These are phyloP conservation scores for Globomyces sp. DNA, from an alignment of 371 early-diverging fungal species.

Conservation along the genomic window DNA sequence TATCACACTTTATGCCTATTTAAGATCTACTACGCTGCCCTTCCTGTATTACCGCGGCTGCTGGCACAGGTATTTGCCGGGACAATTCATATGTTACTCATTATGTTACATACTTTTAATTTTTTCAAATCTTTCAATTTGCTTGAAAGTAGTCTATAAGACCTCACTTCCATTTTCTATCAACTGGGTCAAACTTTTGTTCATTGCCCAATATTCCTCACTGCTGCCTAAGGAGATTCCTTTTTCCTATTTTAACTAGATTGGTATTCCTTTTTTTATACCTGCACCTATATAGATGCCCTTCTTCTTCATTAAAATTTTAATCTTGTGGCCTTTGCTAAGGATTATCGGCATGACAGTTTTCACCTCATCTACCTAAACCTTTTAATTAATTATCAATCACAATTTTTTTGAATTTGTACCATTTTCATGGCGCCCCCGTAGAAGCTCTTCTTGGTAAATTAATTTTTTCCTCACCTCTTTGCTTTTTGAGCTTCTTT, in stretches of 20 bases:
- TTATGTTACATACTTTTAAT: conserved; percentile 39
- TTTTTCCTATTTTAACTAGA: conserved; percentile 31
- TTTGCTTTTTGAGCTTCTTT: conserved; percentile 17
- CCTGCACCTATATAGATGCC: too few relatives aligned
- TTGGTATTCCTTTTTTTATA: conserved; percentile 49
- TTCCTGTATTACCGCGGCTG: conserved; percentile 59
- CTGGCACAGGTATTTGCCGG: conserved; percentile 59
- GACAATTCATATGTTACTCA: conserved; percentile 36
- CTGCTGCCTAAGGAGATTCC: conserved; percentile 46
- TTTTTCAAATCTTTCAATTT: too few relatives aligned
- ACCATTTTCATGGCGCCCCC: background rate
- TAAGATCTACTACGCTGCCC: conserved; percentile 51
- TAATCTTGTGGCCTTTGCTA: conserved; percentile 56
- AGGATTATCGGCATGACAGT: conserved; percentile 54
- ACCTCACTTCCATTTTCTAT: conserved; percentile 41
- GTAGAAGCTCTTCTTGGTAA: conserved; percentile 17
- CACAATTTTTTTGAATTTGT: background rate
- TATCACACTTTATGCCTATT: conserved; percentile 58
- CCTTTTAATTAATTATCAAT: conserved; percentile 29
- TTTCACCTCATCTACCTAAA: conserved; percentile 51
- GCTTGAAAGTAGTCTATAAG: too few relatives aligned
- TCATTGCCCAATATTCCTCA: conserved; percentile 60
- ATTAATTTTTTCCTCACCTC: conserved; percentile 36
- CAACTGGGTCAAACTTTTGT: conserved; percentile 56
- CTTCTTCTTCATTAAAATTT: background rate